phyloP scores from a whole-genome alignment of 1,284 basidiomycete genomes.

The Ustilago lituana region DNA sequence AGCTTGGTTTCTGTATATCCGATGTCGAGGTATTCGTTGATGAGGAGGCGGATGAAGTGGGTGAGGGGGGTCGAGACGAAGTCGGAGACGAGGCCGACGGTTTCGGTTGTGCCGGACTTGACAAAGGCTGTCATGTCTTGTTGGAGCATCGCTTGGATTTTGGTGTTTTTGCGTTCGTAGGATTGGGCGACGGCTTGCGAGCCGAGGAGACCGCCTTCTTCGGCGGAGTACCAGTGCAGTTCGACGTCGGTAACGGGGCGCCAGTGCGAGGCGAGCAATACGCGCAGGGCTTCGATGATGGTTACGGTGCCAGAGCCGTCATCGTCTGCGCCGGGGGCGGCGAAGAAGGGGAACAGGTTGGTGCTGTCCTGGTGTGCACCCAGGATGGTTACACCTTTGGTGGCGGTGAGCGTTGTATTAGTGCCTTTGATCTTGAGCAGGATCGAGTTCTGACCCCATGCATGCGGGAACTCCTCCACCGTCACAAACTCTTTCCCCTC shows the following conservation, averaged over 20 bases:
- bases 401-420: slow-evolving; percentile 32
- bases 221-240: slow-evolving; percentile 95
- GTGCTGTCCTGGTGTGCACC: slow-evolving; percentile 89
- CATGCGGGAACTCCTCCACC: slow-evolving; percentile 82
- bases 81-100: slow-evolving; percentile 90
- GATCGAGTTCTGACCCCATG: slow-evolving; percentile 92
- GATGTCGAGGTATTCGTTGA: slow-evolving; percentile 74
- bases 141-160: slow-evolving; percentile 82
- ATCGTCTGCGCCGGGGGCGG: slow-evolving; percentile 72
- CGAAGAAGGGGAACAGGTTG: slow-evolving; percentile 59
- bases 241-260: slow-evolving; percentile 79
- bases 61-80: slow-evolving; percentile 79
- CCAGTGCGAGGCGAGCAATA: slow-evolving; percentile 81
- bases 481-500: slow-evolving; percentile 70
- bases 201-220: slow-evolving; percentile 92
- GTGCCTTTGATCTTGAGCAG: slow-evolving; percentile 68
- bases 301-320: slow-evolving; percentile 93
- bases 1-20: slow-evolving; percentile 73
- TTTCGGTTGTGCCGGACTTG: slow-evolving; percentile 84
- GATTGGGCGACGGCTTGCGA: slow-evolving; percentile 86
- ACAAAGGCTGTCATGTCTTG: slow-evolving; percentile 78
- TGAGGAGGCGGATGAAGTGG: slow-evolving; percentile 76
- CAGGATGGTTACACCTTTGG: slow-evolving; percentile 72
- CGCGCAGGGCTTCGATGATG: slow-evolving; percentile 87
- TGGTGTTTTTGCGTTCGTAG: slow-evolving; percentile 75